Percentiles rank a stretch among this genome's conserved stretches.
phyloP scores from a whole-genome alignment of 2,329 filamentous ascomycete genomes.

The Cladosporium colombiae region DNA sequence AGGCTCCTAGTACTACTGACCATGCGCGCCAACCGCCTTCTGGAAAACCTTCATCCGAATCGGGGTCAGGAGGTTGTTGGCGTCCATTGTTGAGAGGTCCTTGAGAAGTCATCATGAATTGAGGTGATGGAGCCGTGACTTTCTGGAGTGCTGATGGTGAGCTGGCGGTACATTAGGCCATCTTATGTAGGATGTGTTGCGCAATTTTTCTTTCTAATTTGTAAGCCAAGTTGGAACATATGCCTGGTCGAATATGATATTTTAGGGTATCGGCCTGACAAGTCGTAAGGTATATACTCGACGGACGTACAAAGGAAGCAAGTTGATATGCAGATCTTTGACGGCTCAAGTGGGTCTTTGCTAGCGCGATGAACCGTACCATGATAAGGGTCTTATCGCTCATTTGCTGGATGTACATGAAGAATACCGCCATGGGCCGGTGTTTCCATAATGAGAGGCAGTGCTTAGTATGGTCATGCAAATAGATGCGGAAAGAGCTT shows the following conservation, averaged over 20 bases:
- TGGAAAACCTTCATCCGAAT: not conserved
- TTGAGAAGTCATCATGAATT: not conserved
- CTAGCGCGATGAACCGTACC: not conserved
- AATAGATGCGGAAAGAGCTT: not conserved
- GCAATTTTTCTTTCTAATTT: too few species aligned
- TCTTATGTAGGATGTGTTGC: not conserved
- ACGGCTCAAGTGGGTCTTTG: not conserved
- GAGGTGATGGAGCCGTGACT: not conserved
- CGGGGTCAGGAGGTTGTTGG: not conserved
- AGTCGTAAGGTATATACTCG: not conserved
- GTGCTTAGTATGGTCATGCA: not conserved
- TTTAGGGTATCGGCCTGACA: not conserved
- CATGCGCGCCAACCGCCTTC: slow-evolving; percentile 14
- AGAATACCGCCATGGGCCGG: not conserved
- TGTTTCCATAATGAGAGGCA: rapidly evolving
- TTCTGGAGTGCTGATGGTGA: not conserved
- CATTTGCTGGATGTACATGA: not conserved
- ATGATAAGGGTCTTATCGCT: not conserved
- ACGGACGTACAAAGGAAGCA: not conserved
- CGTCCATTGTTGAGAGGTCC: not conserved
- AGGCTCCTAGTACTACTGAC: slow-evolving; percentile 14
- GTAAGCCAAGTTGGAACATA: not conserved
- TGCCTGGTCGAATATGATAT: not conserved
- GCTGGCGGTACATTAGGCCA: not conserved
- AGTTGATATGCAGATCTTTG: not conserved